phyloP scores from a whole-genome alignment of 2,329 filamentous ascomycete species.

The Ascochyta koolunga region DNA sequence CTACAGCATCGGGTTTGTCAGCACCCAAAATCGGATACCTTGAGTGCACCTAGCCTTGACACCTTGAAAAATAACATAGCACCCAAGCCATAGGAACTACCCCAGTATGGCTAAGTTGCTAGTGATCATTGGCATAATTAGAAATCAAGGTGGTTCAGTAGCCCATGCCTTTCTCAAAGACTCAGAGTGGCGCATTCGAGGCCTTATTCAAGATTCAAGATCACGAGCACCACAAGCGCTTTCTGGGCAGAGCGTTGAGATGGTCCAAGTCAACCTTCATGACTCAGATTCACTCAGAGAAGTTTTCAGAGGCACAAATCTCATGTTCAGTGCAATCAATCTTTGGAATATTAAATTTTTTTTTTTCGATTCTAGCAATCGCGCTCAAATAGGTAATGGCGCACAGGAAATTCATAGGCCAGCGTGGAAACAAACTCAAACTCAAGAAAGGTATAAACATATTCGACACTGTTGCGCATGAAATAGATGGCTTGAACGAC shows the following conservation, averaged over 20 bases:
- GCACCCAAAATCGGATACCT: no score
- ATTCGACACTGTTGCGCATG: constrained; percentile 30
- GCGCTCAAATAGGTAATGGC: constrained; percentile 24
- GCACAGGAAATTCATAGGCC: constrained; percentile 24
- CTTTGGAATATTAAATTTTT: constrained; percentile 38
- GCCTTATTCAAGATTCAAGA: constrained; percentile 52
- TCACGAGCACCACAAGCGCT: constrained; percentile 27
- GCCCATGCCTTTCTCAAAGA: constrained; percentile 47
- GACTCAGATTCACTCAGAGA: constrained; percentile 37
- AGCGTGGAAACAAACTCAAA: constrained; percentile 33
- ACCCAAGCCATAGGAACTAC: no score
- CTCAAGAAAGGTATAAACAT: constrained; percentile 38
- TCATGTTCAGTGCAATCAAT: constrained; percentile 50
- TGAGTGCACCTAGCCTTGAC: no score
- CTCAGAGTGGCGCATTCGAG: constrained; percentile 56
- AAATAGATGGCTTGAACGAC: constrained; percentile 24
- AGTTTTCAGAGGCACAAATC: constrained; percentile 47
- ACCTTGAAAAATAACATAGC: no score
- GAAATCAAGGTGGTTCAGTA: constrained; percentile 35
- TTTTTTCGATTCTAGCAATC: constrained; percentile 22
- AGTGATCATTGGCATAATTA: constrained; percentile 34
- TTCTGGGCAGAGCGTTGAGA: constrained; percentile 44
- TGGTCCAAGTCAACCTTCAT: constrained; percentile 46
- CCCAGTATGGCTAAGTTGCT: constrained; percentile 32
- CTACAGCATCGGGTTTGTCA: no score